Evolutionary conservation across 2,329 filamentous ascomycete species (phyloP).

Genomic region (Cladosporium sp.): DNA sequence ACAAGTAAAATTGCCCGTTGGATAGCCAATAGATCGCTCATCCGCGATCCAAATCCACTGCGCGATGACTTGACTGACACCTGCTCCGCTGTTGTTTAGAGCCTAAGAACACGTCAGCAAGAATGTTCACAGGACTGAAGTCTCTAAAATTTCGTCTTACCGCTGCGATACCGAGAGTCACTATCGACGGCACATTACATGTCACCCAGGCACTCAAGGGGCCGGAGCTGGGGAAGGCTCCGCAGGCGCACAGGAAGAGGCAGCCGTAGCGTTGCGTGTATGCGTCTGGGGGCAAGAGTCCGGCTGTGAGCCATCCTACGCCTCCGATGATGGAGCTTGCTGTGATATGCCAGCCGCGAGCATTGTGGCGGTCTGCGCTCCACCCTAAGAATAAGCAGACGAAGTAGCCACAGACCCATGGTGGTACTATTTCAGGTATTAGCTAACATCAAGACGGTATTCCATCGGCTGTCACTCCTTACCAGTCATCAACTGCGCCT

Average conservation of each 20-base stretch:
- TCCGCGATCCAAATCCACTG: slow-evolving; percentile 38
- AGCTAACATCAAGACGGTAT: neutral
- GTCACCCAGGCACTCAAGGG: slow-evolving; percentile 37
- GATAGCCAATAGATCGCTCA: slow-evolving; percentile 31
- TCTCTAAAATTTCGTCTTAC: neutral
- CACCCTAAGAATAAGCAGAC: slow-evolving; percentile 27
- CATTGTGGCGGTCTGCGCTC: slow-evolving; percentile 22
- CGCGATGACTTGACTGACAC: slow-evolving; percentile 36
- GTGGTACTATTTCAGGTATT: slow-evolving; percentile 22
- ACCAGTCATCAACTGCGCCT: slow-evolving; percentile 38
- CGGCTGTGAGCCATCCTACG: slow-evolving; percentile 24
- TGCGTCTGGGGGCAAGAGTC: slow-evolving; percentile 22
- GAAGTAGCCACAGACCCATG: slow-evolving; percentile 31
- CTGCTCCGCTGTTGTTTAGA: slow-evolving; percentile 35
- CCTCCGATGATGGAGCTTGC: slow-evolving; percentile 21
- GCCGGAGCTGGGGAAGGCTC: slow-evolving; percentile 35
- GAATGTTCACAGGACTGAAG: no score
- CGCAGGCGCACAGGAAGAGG: slow-evolving; percentile 34
- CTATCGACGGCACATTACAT: slow-evolving; percentile 34
- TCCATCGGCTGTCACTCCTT: neutral
- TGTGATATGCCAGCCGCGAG: slow-evolving; percentile 23
- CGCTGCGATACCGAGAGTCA: slow-evolving; percentile 36
- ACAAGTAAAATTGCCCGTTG: slow-evolving; percentile 39
- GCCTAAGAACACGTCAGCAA: slow-evolving; percentile 16
- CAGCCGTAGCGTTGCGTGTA: slow-evolving; percentile 33